Base-by-base conservation (phyloP, 2,329 filamentous ascomycete species). In the Apiospora rasikravindrae region DNA sequence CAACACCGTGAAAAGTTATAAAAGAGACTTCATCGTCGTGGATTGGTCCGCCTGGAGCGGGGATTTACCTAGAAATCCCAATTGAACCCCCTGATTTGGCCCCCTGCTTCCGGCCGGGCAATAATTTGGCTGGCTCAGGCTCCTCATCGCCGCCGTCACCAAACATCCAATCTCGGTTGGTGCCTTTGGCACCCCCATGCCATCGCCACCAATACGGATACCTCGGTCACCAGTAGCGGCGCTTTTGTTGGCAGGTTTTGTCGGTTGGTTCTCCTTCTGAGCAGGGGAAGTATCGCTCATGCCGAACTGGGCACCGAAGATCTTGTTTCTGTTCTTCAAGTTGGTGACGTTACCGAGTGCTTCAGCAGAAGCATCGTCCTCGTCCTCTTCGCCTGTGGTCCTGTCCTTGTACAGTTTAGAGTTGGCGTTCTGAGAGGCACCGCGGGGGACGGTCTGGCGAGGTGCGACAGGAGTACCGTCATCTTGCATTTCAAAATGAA, bases 401-500 rank as follows among this genome's bases (percentile, higher is more conserved):
- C 93, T 91, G 82, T 96, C 93, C 78, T 94, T 88, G 84, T 97
- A 97, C 64, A 97, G 86, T 40, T 89, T 87, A 61, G 92, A 84
- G 8, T 92, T 92, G 71, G 89, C 90, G 82, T 94, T 94, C 72
- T 91, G 88, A 49, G 83, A 86, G n/a, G 86, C 82, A 29, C 82
- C 79, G 69, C 86, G 86, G 61, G 84, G 83, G 71, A 87, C 85
- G 10, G 84, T 86, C 22, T 86, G 83, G 69, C 89, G 88, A 6
- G 19, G 29, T 33, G 45, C 68, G 22, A 40, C 45, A 47, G 45
- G 45, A 45, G 88, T 88, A 68, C 89, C 91, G 71, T 95, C 91
- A 79, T 98, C 95, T 70, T 89, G 86, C 77, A 98, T 89, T 73
- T 96, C 91, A 79, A 98, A 98, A 82, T 98, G 94, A 1, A 91